Conservation (phyloP, 768 basidiomycete genomes). For the Lactifluus pinguis region DNA sequence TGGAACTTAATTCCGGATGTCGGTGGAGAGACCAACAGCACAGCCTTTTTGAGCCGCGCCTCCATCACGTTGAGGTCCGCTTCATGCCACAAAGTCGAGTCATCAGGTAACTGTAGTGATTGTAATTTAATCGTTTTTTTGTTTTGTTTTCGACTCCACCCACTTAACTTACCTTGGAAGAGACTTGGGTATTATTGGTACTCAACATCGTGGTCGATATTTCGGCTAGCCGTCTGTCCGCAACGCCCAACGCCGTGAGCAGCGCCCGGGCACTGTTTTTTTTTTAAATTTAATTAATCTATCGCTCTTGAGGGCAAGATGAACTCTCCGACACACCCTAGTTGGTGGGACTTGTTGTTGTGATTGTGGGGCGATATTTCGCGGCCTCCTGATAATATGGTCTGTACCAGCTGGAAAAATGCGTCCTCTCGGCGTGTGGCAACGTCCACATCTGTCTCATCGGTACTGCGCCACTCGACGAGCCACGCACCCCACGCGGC, state of each 20-base stretch:
- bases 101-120: not conserved
- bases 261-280: constrained; percentile 27
- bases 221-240: constrained; percentile 27
- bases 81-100: constrained; percentile 33
- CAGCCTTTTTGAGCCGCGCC: not conserved
- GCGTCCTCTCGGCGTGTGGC: constrained; percentile 37
- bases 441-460: constrained; percentile 28
- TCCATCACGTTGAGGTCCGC: constrained; percentile 46
- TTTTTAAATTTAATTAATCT: not conserved
- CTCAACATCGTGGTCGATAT: not conserved
- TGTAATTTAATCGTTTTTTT: too few relatives aligned
- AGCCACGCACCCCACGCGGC: constrained; percentile 67
- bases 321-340: constrained; percentile 29
- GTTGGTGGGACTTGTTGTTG: constrained; percentile 16
- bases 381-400: constrained; percentile 32
- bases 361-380: constrained; percentile 7
- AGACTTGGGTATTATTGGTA: not conserved
- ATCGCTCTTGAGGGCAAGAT: not conserved
- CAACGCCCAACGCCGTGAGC: constrained; percentile 34
- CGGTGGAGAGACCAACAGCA: not conserved
- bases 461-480: constrained; percentile 32
- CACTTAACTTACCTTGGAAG: not conserved
- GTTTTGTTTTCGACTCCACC: too few relatives aligned
- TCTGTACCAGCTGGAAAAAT: constrained; percentile 38
- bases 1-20: not conserved